These are phyloP conservation scores for Paraleonurus japonicus DNA, from an alignment of 257 asterid species.

Conservation along the genomic window DNA sequence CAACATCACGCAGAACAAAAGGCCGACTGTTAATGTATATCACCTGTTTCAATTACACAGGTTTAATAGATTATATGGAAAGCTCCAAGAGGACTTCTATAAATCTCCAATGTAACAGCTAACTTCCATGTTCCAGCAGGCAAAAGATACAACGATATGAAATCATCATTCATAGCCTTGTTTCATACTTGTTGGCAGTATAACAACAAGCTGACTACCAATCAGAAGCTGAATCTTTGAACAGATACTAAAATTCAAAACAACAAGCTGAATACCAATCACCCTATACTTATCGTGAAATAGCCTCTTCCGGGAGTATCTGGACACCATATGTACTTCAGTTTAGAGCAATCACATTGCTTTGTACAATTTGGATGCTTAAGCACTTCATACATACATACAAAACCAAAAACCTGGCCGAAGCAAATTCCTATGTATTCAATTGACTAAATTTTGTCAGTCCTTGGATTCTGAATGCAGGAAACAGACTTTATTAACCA, in stretches of 20 bases:
- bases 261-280: slow-evolving; percentile 9
- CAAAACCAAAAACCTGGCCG: neutral
- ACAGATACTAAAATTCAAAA: slow-evolving; percentile 10
- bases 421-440: neutral
- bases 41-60: slow-evolving; percentile 55
- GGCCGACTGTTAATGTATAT: slow-evolving; percentile 92
- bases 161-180: slow-evolving; percentile 4
- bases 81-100: neutral
- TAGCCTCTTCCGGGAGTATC: neutral
- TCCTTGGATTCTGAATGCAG: slow-evolving; percentile 14
- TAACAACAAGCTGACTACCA: neutral
- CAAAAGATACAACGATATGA: slow-evolving; percentile 21
- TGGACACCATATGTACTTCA: slow-evolving; percentile 1
- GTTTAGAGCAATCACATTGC: slow-evolving; percentile 1
- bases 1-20: slow-evolving; percentile 96
- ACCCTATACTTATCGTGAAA: neutral
- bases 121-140: slow-evolving; percentile 9
- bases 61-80: slow-evolving; percentile 10
- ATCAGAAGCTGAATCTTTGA: slow-evolving; percentile 8
- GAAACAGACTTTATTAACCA: neutral
- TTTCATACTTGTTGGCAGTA: slow-evolving; percentile 17
- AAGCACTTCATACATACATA: neutral
- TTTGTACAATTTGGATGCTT: neutral
- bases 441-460: neutral
- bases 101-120: slow-evolving; percentile 14